Conservation (phyloP, 106 monocot species). For the Platanthera guangdongensis region DNA sequence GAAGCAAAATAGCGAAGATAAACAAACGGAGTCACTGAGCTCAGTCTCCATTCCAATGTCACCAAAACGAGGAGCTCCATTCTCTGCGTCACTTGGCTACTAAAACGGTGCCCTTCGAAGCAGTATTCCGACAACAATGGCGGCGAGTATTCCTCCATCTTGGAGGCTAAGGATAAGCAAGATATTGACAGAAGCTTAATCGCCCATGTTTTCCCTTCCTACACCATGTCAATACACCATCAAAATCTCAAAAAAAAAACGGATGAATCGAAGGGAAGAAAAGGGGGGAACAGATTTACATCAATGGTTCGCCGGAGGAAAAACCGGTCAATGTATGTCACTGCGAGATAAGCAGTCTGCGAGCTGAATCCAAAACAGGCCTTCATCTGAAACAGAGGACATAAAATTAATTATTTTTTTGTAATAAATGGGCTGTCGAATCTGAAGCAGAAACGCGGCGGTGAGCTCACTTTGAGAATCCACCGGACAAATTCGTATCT, state of each 20-base stretch:
- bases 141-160: conserved; percentile 64
- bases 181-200: conserved; percentile 38
- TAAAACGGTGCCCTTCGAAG: conserved; percentile 30
- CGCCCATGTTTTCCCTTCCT: conserved; percentile 51
- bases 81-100: conserved; percentile 30
- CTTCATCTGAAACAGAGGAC: conserved; percentile 29
- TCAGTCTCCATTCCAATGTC: conserved; percentile 72
- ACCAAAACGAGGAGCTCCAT: conserved; percentile 77
- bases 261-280: neutral
- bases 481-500: conserved; percentile 50
- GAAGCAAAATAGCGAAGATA: conserved; percentile 47
- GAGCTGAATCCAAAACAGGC: conserved; percentile 34
- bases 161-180: conserved; percentile 66
- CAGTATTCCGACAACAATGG: conserved; percentile 43
- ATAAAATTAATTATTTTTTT: neutral
- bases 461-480: conserved; percentile 46
- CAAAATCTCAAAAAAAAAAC: neutral
- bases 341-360: conserved; percentile 28
- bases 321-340: conserved; percentile 28
- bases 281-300: conserved; percentile 2
- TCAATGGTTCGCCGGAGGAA: conserved; percentile 15
- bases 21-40: conserved; percentile 64
- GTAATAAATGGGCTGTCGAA: neutral
- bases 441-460: neutral
- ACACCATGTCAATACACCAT: neutral